Evolutionary conservation across 768 basidiomycete genomes (phyloP), one percentile per base, ranked within the genome.

Genomic region (Tulasnella sp.): DNA sequence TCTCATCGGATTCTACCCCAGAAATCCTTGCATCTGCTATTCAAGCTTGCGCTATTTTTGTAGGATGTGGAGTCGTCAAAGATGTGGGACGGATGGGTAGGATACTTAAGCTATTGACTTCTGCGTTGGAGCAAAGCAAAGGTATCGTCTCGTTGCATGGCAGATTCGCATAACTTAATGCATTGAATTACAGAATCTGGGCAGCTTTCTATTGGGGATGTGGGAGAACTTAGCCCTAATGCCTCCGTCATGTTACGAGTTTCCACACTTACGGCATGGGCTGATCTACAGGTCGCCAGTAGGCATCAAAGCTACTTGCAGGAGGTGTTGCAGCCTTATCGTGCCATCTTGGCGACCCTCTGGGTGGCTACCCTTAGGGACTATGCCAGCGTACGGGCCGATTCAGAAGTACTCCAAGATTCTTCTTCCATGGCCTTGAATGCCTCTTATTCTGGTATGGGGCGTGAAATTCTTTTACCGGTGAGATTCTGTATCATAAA

Each of bases 211-310:
- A 72, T 95, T 16, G 93, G 93, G 1, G 87, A 89, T 55, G 77
- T 86, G 0, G 78, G 78, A 15, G 81, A 93, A 60, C 70, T 92
- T 9, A 87, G 89, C 54, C 86, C 92, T 3, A 98, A 96, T 59
- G 93, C 92, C 3, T 86, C 90, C 0, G 83, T 90, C 33, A 93
- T 95, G 87, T 67, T 99, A 43, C 77, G 89, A 47, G 84, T 96
- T 22, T 90, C 92, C 1, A 85, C 87, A 1, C 68, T 96, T 32
- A 85, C 90, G 1, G 93, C 92, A 1, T 99, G 93, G 93, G 92
- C 92, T 5, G 83, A 93, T 62, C 70, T 99, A 13, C 78, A 89
- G 60, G 75, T 89, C 3, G 79, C 92, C 2, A 81, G 83, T 47
- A 63, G 71, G 0, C 71, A 76, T 28, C 88, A 91, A 59, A 58